These are phyloP conservation scores for Podaxis pistillaris DNA, from an alignment of 768 basidiomycete genomes.

Conservation along the genomic window DNA sequence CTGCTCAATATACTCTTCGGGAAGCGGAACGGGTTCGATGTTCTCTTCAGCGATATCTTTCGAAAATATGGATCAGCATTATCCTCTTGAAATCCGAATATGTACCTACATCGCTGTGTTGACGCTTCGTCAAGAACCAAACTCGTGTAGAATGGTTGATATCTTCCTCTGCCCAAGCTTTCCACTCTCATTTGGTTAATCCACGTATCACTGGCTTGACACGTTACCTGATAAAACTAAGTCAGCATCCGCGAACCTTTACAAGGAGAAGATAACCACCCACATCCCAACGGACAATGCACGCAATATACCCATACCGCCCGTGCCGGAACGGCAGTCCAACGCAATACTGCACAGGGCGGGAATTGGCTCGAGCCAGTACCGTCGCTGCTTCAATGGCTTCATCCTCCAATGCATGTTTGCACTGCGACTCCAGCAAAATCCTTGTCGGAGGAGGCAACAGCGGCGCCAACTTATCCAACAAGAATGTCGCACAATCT, in stretches of 20 bases:
- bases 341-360: conserved; percentile 39
- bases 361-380: neutral
- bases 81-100: neutral
- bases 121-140: conserved; percentile 29
- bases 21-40: conserved; percentile 20
- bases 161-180: conserved; percentile 34
- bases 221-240: conserved; percentile 24
- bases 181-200: conserved; percentile 42
- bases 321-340: conserved; percentile 47
- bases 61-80: neutral
- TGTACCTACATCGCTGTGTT: conserved; percentile 34
- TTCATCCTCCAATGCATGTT: conserved; percentile 29
- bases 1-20: conserved; percentile 4
- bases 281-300: conserved; percentile 52
- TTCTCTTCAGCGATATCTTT: conserved; percentile 37
- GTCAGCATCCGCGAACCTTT: neutral
- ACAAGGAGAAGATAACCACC: conserved; percentile 11
- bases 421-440: conserved; percentile 30
- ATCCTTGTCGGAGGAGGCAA: conserved; percentile 23
- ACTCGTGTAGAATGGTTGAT: conserved; percentile 51
- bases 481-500: conserved; percentile 41
- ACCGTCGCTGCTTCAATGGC: conserved; percentile 20
- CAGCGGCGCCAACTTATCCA: conserved; percentile 34
- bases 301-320: conserved; percentile 38
- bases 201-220: conserved; percentile 42